Evolutionary conservation across 1,284 basidiomycete species (phyloP), one percentile per base, ranked within the genome.

Genomic region (Phenoliferia sp.): DNA sequence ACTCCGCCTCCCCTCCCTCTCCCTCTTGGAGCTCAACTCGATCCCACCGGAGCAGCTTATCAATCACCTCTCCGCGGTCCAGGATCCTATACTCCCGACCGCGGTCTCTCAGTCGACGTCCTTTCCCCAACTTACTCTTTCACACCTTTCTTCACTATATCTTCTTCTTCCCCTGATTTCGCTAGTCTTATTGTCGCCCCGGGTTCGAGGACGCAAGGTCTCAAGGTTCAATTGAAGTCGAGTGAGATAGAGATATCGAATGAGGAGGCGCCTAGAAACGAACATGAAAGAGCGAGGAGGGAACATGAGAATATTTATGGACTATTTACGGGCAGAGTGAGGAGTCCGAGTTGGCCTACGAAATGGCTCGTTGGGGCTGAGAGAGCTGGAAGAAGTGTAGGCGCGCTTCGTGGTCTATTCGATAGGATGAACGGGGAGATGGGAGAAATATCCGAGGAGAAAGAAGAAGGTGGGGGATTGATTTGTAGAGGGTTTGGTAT

Each of bases 301-400:
- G 29, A 26, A 10, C 9, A 9, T 10, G 12, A 31, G 10, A 19
- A 56, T n/a, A 5, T 31, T 26, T 28, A 15, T n/a, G 34, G 0
- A 32, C 48, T 52, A 7, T 52, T 9, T 19, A 52, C 48, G 7
- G 48, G 48, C 28, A 19, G 48, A 12, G 12, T 44, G 39, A 12
- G 12, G 48, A 52, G 6, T n/a, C 48, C 48, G 6, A n/a, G 59
- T 7, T 72, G 71, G 71, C 71, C 71, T 19, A 72, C 71, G 1
- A 22, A 50, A 15, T 55, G 54, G 26, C 64, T 72, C 50, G 63
- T 68, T 22, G 71, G 71, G 10, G 44, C 65, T 31, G 62, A 72
- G 19, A 19, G 48, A 52, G 48, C 17, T 6, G 48, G 48, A 19
- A 3, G 48, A 58, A 28, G 33, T 52, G 64, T 7, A 2, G 68